These are phyloP conservation scores for Citrus hindsii DNA, from an alignment of 345 rosid species.

Conservation along the genomic window DNA sequence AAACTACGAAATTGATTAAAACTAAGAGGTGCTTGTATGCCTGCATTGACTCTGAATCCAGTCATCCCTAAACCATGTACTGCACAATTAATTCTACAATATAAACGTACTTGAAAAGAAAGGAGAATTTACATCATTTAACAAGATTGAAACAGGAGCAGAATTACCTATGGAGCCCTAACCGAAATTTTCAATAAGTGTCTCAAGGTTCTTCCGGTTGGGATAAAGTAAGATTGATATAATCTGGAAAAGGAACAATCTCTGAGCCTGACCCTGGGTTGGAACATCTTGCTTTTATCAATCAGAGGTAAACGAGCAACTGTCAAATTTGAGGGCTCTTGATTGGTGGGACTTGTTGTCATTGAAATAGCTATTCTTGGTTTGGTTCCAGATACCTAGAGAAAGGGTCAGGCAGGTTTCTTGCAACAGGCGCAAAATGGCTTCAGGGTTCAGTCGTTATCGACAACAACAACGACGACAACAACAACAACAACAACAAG, in stretches of 20 bases:
- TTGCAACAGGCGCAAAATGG: background rate
- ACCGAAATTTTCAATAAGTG: background rate
- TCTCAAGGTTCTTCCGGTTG: background rate
- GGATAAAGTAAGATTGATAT: background rate
- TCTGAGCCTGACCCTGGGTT: background rate
- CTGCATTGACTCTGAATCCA: background rate
- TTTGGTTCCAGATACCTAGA: background rate
- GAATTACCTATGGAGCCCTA: background rate
- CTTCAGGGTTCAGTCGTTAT: background rate
- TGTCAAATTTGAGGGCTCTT: background rate
- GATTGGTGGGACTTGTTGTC: background rate
- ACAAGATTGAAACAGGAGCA: background rate
- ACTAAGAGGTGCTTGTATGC: background rate
- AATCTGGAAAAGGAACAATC: background rate
- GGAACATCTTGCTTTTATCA: background rate
- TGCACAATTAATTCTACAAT: background rate
- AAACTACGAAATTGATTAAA: background rate
- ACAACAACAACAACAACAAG: conserved; percentile 5
- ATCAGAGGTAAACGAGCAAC: background rate
- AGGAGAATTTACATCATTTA: background rate
- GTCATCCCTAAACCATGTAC: background rate
- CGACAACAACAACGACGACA: background rate
- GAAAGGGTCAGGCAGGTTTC: background rate
- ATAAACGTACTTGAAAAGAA: background rate
- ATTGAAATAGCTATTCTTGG: background rate